These are phyloP conservation scores for Pseudocercospora musae DNA, from an alignment of 2,329 filamentous ascomycete genomes.

Conservation along the genomic window DNA sequence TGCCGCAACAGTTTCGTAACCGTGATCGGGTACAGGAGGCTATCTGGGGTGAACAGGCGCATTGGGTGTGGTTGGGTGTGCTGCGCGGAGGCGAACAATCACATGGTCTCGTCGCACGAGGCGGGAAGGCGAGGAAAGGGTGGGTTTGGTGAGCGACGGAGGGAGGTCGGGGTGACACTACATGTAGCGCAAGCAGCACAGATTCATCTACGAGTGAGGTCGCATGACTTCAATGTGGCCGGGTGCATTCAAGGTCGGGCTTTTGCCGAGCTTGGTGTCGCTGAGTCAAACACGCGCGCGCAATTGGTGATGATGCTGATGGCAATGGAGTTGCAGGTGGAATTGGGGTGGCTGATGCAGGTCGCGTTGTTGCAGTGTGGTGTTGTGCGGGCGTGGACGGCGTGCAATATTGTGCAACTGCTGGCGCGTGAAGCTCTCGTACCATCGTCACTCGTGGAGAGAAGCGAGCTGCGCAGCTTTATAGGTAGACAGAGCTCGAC, in stretches of 20 bases:
- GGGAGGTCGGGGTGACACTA: constrained; percentile 17
- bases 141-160: not conserved
- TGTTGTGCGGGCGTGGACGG: not conserved
- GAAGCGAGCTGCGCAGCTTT: not conserved
- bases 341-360: not conserved
- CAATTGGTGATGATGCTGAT: not conserved
- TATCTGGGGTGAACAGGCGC: constrained; percentile 48
- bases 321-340: not conserved
- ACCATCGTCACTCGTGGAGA: not conserved
- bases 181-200: constrained; percentile 22
- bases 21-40: constrained; percentile 87
- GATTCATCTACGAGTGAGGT: constrained; percentile 20
- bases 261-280: constrained; percentile 10
- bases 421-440: not conserved
- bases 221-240: constrained; percentile 20
- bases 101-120: constrained; percentile 26
- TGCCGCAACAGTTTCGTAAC: constrained; percentile 79
- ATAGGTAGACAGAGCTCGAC: not conserved
- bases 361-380: not conserved
- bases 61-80: constrained; percentile 34
- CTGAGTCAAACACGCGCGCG: not conserved
- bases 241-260: constrained; percentile 11
- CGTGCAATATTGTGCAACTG: not conserved
- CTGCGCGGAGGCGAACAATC: constrained; percentile 9
- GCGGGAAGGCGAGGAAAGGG: constrained; percentile 8